Base-by-base conservation (phyloP, 1,139 yeast genomes). In the Diutina ranongensis region DNA sequence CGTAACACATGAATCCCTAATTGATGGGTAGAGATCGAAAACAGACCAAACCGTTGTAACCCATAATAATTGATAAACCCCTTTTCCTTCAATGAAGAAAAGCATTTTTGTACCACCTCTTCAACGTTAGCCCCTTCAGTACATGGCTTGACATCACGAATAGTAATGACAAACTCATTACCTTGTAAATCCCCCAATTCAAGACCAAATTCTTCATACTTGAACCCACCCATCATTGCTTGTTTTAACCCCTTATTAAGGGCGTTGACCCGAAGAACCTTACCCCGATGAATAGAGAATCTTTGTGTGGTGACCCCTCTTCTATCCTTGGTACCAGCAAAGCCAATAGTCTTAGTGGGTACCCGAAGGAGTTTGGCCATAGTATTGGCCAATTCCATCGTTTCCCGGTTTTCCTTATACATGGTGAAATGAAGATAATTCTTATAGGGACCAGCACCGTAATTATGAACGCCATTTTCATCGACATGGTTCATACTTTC, bases 11-110 rank as follows among this genome's bases (percentile, higher is more conserved):
- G 74, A 50, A 77, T 76, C 45, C 99, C 99, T 46, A 88, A 72
- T 32, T 73, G 76, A 62, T 92, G 97, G 0, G 98, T 89, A 1
- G 97, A 86, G 27, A 87, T 72, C 8, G 96, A 84, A 57, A 88
- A 92, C 0, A 98, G 88, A 31, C 99, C 99, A 60, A 92, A 92
- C 58, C 99, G 70, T 67, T 92, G 99, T 94, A 92, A 83, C 19
- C 99, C 99, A 58, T 76, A 92, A 61, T 94, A 92, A 61, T 92
- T 92, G 53, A 92, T 83, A 54, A 86, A 92, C 0, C 99, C 99
- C 28, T 73, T 70, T 1, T 68, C 69, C 46, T 68, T 67, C 47
- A 92, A 67, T 0, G 88, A 75, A 3, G 67, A 58, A 52, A 88
- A 71, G 28, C 92, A 75, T 13, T 55, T 64, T 13, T 64, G 61